A percentile compares a stretch with the other conserved stretches of the same genome.
These are phyloP conservation scores for Aspergillus persii DNA, from an alignment of 2,329 filamentous ascomycete species.

Conservation along the genomic window DNA sequence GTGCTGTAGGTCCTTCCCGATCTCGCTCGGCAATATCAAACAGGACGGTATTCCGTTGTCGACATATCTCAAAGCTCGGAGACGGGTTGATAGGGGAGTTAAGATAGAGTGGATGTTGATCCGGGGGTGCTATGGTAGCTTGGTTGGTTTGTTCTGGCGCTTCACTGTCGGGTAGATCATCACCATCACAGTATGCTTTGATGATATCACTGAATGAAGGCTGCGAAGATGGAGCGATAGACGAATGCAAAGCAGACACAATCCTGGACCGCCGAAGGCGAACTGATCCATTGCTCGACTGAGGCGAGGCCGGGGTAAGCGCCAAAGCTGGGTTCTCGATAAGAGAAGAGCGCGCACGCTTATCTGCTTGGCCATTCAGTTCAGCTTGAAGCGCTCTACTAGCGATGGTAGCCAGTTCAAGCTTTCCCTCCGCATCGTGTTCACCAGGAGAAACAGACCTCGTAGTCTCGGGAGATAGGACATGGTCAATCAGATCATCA, in stretches of 20 bases:
- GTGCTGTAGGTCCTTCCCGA: constrained; percentile 39
- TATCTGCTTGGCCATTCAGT: constrained; percentile 22
- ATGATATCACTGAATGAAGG: constrained; percentile 55
- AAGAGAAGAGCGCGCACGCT: constrained; percentile 10
- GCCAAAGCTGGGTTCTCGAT: constrained; percentile 23
- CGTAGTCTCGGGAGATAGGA: constrained; percentile 49
- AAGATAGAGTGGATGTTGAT: constrained; percentile 27
- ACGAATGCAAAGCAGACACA: constrained; percentile 50
- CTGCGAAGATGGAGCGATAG: constrained; percentile 51
- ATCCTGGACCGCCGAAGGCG: constrained; percentile 52
- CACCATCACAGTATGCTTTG: constrained; percentile 49
- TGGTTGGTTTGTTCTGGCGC: constrained; percentile 19
- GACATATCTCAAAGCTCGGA: constrained; percentile 28
- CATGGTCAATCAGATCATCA: constrained; percentile 78
- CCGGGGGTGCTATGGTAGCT: constrained; percentile 20
- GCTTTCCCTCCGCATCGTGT: constrained; percentile 25
- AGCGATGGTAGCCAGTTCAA: constrained; percentile 38
- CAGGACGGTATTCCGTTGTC: constrained; percentile 32
- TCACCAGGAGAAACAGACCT: constrained; percentile 17
- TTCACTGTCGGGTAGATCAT: constrained; percentile 23
- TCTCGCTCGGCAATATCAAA: constrained; percentile 44
- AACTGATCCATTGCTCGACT: constrained; percentile 34
- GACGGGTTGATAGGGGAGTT: constrained; percentile 23
- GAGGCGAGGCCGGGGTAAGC: constrained; percentile 23
- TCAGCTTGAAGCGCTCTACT: constrained; percentile 39